phyloP scores from a whole-genome alignment of 345 rosid species.

The Lumnitzera littorea region DNA sequence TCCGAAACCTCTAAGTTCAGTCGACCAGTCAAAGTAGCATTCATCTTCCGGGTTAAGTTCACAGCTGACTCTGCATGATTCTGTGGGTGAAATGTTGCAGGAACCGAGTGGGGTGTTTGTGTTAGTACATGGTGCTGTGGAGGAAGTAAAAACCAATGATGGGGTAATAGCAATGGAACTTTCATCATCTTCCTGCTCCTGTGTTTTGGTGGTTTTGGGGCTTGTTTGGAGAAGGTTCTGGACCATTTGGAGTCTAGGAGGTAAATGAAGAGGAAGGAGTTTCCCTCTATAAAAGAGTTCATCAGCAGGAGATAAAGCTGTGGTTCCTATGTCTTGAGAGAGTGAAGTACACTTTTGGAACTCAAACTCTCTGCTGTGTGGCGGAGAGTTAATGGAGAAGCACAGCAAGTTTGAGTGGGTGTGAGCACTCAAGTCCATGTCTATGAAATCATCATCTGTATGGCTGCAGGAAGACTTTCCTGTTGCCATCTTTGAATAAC shows the following conservation, averaged over 20 bases:
- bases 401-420: too few species aligned
- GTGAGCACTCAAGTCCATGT: conserved; percentile 47
- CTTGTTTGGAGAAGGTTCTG: conserved; percentile 46
- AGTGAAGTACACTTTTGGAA: conserved; percentile 56
- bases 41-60: conserved; percentile 46
- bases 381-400: conserved; percentile 42
- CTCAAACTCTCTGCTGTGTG: conserved; percentile 73
- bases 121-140: conserved; percentile 11
- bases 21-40: conserved; percentile 51
- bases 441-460: conserved; percentile 63
- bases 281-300: conserved; percentile 93
- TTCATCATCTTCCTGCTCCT: background rate
- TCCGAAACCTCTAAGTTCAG: conserved; percentile 34
- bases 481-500: conserved; percentile 10
- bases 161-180: too few species aligned
- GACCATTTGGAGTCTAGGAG: conserved; percentile 77
- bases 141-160: conserved; percentile 13
- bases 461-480: conserved; percentile 18
- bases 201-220: background rate
- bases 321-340: conserved; percentile 19
- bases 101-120: conserved; percentile 22
- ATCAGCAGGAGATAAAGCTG: conserved; percentile 52
- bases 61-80: conserved; percentile 50
- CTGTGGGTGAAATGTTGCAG: conserved; percentile 41
- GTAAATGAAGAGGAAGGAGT: conserved; percentile 92